Evolutionary conservation across 331 rosid genomes (phyloP).

Genomic region (Phaseolus coccineus): DNA sequence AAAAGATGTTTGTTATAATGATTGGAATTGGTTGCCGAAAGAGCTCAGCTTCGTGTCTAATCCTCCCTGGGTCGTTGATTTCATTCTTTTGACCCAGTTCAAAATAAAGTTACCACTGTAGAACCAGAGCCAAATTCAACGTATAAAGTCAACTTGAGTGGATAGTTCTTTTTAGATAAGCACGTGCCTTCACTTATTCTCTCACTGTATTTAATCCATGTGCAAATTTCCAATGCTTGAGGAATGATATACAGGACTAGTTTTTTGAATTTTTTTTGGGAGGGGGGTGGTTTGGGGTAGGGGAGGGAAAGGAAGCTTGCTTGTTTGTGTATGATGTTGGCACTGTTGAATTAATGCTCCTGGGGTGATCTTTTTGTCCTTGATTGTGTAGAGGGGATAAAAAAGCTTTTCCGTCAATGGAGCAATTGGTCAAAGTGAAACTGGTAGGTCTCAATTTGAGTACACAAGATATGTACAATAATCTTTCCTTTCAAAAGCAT

Average conservation of each 20-base stretch:
- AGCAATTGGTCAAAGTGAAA: conserved; percentile 10
- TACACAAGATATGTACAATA: neutral
- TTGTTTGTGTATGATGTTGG: conserved; percentile 5
- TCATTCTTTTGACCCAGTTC: conserved; percentile 35
- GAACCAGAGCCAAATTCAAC: conserved; percentile 39
- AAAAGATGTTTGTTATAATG: conserved; percentile 14
- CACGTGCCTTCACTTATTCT: conserved; percentile 8
- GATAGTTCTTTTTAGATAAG: conserved; percentile 13
- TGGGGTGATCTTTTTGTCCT: conserved; percentile 26
- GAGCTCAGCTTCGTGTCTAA: conserved; percentile 29
- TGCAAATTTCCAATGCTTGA: conserved; percentile 31
- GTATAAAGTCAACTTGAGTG: conserved; percentile 21
- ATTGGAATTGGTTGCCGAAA: conserved; percentile 34
- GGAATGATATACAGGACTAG: neutral
- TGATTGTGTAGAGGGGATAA: conserved; percentile 34
- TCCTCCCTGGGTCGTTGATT: conserved; percentile 28
- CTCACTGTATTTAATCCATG: neutral
- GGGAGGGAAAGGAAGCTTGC: neutral
- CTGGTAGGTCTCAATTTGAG: conserved; percentile 20
- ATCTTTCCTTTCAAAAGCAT: conserved; percentile 21
- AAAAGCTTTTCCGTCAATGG: conserved; percentile 31
- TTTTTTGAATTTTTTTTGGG: neutral
- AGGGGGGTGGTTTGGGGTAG: too few relatives aligned
- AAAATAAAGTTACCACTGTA: conserved; percentile 37
- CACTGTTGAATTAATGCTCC: conserved; percentile 19